These are phyloP conservation scores for Vachellia pachyceras DNA, from an alignment of 306 rosid species.

Conservation along the genomic window DNA sequence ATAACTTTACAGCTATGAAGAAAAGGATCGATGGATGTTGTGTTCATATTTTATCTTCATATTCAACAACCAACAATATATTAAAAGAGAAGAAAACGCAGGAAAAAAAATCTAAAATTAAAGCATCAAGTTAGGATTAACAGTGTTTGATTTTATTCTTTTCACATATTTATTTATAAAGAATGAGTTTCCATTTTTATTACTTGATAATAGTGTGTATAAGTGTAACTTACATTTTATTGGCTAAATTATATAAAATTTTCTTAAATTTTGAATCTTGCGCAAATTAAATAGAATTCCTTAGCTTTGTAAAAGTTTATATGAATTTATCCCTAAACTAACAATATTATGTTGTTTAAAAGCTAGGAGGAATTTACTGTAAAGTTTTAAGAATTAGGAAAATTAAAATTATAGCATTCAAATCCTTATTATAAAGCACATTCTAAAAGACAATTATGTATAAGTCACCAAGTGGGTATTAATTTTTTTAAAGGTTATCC, in stretches of 20 bases:
- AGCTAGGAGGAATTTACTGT: neutral
- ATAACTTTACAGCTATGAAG: slow-evolving; percentile 46
- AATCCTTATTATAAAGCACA: too few species aligned
- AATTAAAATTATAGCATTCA: too few species aligned
- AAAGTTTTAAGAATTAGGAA: neutral
- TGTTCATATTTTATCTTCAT: neutral
- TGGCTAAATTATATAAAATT: too few species aligned
- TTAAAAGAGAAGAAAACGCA: neutral
- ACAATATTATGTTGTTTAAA: neutral
- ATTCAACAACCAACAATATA: neutral
- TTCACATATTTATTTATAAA: neutral
- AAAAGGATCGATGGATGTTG: slow-evolving; percentile 43
- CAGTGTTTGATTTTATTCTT: neutral
- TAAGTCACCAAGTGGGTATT: too few species aligned
- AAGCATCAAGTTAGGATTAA: neutral
- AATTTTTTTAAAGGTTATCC: too few species aligned
- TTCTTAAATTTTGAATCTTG: too few species aligned
- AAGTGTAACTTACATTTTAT: neutral
- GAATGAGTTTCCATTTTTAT: neutral
- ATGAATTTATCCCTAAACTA: neutral
- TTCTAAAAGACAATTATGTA: too few species aligned
- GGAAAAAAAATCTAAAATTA: neutral
- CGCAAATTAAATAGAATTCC: too few species aligned
- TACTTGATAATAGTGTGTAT: neutral
- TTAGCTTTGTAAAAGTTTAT: neutral